Percentiles rank a stretch among this genome's conserved stretches.
phyloP scores from a whole-genome alignment of 2,329 filamentous ascomycete species.

The Penicillium sp. region DNA sequence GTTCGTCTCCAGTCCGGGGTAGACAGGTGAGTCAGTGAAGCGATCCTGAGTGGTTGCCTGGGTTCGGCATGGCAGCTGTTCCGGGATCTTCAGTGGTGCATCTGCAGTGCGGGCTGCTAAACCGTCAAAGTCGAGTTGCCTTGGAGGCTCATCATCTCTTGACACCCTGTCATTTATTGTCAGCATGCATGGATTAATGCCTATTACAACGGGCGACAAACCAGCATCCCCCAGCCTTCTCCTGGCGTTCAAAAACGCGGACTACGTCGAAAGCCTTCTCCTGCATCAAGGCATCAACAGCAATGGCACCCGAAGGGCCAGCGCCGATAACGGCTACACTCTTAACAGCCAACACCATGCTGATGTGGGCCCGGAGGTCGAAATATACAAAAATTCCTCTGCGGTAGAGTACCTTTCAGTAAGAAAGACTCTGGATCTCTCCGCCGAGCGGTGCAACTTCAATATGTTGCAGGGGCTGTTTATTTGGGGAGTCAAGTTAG shows the following conservation, averaged over 20 bases:
- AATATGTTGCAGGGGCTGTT: not conserved
- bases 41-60: conserved; percentile 48
- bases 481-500: conserved; percentile 10
- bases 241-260: conserved; percentile 62
- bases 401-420: not conserved
- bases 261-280: conserved; percentile 61
- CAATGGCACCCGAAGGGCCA: conserved; percentile 60
- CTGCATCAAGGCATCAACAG: conserved; percentile 59
- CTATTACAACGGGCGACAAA: conserved; percentile 33
- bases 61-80: conserved; percentile 48
- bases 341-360: conserved; percentile 23
- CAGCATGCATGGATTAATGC: not conserved
- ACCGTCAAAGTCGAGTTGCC: conserved; percentile 46
- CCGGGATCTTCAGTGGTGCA: conserved; percentile 49
- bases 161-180: conserved; percentile 27
- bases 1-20: conserved; percentile 66
- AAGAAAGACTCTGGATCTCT: conserved; percentile 3
- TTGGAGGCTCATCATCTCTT: conserved; percentile 37
- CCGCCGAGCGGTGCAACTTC: conserved; percentile 13
- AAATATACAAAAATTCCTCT: not conserved
- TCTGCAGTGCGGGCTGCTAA: conserved; percentile 55
- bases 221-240: conserved; percentile 62
- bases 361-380: not conserved
- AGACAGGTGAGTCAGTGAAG: conserved; percentile 60
- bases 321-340: conserved; percentile 61